phyloP scores from a whole-genome alignment of 2,329 filamentous ascomycete species.

The Fusarium clavum region DNA sequence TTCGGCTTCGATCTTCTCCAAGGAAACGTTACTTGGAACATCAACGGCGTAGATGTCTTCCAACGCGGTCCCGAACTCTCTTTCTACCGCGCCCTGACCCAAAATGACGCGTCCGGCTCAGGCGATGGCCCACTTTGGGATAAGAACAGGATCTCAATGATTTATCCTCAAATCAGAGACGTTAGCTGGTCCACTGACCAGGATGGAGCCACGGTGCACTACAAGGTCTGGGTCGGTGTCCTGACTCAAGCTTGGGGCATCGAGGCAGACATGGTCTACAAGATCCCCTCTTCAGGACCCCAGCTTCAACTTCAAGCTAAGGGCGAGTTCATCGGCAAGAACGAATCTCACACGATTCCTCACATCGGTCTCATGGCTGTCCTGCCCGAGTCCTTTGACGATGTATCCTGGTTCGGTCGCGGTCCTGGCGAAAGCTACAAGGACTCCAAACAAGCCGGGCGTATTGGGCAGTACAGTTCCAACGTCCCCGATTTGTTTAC shows the following conservation, averaged over 20 bases:
- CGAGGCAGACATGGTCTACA: slow-evolving; percentile 22
- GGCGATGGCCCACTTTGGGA: slow-evolving; percentile 22
- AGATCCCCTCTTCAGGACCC: background rate
- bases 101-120: slow-evolving; percentile 4
- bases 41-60: background rate
- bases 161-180: slow-evolving; percentile 7
- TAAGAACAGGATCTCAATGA: background rate
- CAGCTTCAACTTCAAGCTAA: background rate
- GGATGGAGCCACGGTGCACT: background rate
- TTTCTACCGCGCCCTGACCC: slow-evolving; percentile 14
- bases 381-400: background rate
- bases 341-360: slow-evolving; percentile 3
- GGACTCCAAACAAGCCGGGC: slow-evolving; percentile 20
- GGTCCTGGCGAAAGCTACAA: slow-evolving; percentile 27
- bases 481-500: background rate
- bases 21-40: slow-evolving; percentile 11
- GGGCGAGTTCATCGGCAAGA: slow-evolving; percentile 3
- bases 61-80: slow-evolving; percentile 11
- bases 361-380: slow-evolving; percentile 20
- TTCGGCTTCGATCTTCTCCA: slow-evolving; percentile 4
- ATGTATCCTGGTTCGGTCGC: slow-evolving; percentile 21
- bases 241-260: slow-evolving; percentile 18
- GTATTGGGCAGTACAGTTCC: slow-evolving; percentile 7
- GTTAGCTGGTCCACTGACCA: background rate
- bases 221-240: slow-evolving; percentile 25